A percentile compares a stretch with the other conserved stretches of the same genome.
Conservation (phyloP, 2,329 filamentous ascomycete genomes). For the Tolypocladium tropicale region DNA sequence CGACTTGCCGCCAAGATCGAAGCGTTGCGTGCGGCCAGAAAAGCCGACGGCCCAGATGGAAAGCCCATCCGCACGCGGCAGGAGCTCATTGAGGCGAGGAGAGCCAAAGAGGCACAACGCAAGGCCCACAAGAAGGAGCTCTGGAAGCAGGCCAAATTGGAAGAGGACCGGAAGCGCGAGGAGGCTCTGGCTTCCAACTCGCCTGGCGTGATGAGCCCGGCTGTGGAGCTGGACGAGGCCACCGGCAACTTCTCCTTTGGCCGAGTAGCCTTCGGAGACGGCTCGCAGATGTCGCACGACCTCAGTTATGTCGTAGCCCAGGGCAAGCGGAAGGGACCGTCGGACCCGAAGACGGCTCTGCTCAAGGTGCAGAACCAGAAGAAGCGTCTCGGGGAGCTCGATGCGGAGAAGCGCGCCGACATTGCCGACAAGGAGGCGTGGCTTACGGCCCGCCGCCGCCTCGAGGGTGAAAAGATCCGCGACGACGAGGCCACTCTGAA, state of each 20-base stretch:
- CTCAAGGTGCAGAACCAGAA: slow-evolving; percentile 79
- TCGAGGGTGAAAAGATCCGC: slow-evolving; percentile 78
- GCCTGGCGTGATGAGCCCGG: slow-evolving; percentile 47
- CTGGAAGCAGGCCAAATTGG: slow-evolving; percentile 64
- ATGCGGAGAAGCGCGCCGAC: slow-evolving; percentile 71
- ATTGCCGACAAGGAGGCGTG: slow-evolving; percentile 91
- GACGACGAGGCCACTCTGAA: slow-evolving; percentile 83
- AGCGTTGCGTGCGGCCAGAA: slow-evolving; percentile 72
- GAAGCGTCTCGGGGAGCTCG: slow-evolving; percentile 63
- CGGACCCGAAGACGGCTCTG: slow-evolving; percentile 79
- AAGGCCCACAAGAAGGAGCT: slow-evolving; percentile 85
- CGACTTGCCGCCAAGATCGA: slow-evolving; percentile 78
- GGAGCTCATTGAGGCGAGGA: slow-evolving; percentile 81
- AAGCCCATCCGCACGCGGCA: slow-evolving; percentile 71
- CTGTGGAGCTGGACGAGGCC: slow-evolving; percentile 39
- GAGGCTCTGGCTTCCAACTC: slow-evolving; percentile 54
- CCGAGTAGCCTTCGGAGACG: slow-evolving; percentile 82
- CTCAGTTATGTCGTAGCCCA: slow-evolving; percentile 46
- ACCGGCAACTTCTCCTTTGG: slow-evolving; percentile 76
- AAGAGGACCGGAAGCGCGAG: slow-evolving; percentile 61
- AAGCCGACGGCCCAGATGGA: slow-evolving; percentile 76
- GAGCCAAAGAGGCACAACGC: slow-evolving; percentile 77
- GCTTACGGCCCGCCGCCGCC: slow-evolving; percentile 81
- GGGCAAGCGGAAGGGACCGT: slow-evolving; percentile 66
- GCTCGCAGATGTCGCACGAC: slow-evolving; percentile 65